phyloP scores from a whole-genome alignment of 2,329 filamentous ascomycete genomes.

The Bipolaris victoriae region DNA sequence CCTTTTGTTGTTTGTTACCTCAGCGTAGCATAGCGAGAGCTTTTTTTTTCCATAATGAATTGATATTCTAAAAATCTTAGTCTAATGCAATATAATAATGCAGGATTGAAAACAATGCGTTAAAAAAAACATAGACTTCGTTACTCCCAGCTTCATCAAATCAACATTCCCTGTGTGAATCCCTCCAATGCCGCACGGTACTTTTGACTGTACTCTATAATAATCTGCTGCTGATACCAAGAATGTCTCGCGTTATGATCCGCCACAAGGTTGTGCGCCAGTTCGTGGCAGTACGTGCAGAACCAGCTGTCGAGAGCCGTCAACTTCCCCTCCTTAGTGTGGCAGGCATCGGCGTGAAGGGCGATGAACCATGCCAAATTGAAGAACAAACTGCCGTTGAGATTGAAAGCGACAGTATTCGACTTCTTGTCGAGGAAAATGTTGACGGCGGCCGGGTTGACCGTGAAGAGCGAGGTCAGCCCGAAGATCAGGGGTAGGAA shows the following conservation, averaged over 20 bases:
- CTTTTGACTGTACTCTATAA: conserved; percentile 45
- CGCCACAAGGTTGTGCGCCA: conserved; percentile 89
- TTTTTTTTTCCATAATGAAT: no score
- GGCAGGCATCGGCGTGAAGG: conserved; percentile 62
- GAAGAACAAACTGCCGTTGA: conserved; percentile 85
- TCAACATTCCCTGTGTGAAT: conserved; percentile 32
- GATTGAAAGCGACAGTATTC: conserved; percentile 91
- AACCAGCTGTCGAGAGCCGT: conserved; percentile 78
- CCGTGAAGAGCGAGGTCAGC: conserved; percentile 62
- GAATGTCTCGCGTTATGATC: conserved; percentile 62
- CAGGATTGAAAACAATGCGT: neutral
- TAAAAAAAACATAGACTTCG: neutral
- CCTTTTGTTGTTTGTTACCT: conserved; percentile 1
- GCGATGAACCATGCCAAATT: conserved; percentile 88
- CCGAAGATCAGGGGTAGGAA: conserved; percentile 46
- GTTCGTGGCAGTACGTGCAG: conserved; percentile 92
- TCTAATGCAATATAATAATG: no score
- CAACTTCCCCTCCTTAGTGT: conserved; percentile 46
- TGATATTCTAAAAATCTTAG: no score
- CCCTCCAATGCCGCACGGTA: conserved; percentile 35
- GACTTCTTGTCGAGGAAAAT: conserved; percentile 85
- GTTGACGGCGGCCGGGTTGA: conserved; percentile 73
- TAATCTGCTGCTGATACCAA: conserved; percentile 49
- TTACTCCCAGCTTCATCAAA: neutral
- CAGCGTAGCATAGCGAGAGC: conserved; percentile 1